Base-by-base conservation (phyloP, 108 stramenopile species). In the Seminavis robusta region DNA sequence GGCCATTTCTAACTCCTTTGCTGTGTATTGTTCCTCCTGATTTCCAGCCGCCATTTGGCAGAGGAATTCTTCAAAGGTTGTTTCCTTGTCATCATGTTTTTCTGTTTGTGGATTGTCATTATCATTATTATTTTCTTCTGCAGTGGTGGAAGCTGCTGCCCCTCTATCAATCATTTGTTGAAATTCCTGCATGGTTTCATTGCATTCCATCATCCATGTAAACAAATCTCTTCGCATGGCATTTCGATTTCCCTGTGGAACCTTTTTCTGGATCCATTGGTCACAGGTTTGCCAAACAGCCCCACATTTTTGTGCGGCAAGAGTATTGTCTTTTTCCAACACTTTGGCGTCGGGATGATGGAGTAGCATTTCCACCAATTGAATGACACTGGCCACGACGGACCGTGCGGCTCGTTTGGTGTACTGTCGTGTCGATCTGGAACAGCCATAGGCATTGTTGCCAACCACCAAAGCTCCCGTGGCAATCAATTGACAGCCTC, bases 201-300 rank as follows among this genome's bases (percentile, higher is more conserved):
- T 73, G 49, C 82, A 86, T 42, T 92, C 90, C 41, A 54, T 68
- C 8, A 76, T 71, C 78, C 81, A 92, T n/a, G 72, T 73, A 39
- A 86, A 72, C 19, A 88, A 61, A 32, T 92, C 90, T 48, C 86
- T 56, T 47, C 84, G 71, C 69, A 92, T 88, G 5, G 80, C 67
- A 23, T 70, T 76, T 24, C 87, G 79, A 73, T 92, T 92, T 23
- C 85, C 84, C n/a, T n/a, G n/a, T n/a, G n/a, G n/a, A 38, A 84
- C 16, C 31, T 42, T 29, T 16, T 59, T 56, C 1, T 66, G 61
- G 10, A 80, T 21, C 37, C 79, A 61, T 0, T 56, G 46, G 43
- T 92, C 79, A 52, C 90, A 92, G 15, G 83, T 61, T 8, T 71
- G 54, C 90, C 90, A 92, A 19, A 92, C 85, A 8, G 83, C 81